Conservation (phyloP, 768 basidiomycete genomes). For the Tephrocybe sp. region DNA sequence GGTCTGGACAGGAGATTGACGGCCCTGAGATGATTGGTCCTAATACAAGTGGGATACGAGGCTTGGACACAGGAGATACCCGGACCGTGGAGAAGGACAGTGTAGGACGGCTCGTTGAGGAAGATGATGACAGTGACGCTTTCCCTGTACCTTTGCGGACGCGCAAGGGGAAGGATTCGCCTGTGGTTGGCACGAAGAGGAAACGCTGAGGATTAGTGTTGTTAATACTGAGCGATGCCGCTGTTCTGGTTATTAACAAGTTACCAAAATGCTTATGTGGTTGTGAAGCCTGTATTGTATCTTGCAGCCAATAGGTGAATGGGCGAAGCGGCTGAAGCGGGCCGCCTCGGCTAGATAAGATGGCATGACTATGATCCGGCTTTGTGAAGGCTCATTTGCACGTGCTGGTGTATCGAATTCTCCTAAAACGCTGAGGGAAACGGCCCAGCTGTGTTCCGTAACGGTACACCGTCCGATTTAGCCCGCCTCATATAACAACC, state of each 20-base stretch:
- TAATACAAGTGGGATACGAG: constrained; percentile 63
- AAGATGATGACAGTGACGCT: constrained; percentile 72
- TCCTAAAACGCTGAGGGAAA: constrained; percentile 13
- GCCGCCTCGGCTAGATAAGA: constrained; percentile 16
- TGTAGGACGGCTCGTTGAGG: constrained; percentile 33
- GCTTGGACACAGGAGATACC: constrained; percentile 30
- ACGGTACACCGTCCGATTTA: constrained; percentile 23
- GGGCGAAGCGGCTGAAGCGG: constrained; percentile 3
- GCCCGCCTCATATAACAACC: constrained; percentile 10
- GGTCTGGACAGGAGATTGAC: constrained; percentile 52
- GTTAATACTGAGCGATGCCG: neutral
- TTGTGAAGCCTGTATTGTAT: no score
- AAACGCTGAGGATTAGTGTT: constrained; percentile 49
- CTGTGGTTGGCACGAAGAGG: constrained; percentile 56
- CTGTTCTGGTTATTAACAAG: neutral
- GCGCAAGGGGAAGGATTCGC: constrained; percentile 59
- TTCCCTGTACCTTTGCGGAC: constrained; percentile 73
- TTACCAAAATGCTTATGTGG: no score
- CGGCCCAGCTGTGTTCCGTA: constrained; percentile 17
- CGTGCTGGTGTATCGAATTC: constrained; percentile 20
- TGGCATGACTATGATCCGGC: constrained; percentile 24
- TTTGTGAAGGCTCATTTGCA: constrained; percentile 13
- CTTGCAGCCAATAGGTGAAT: no score
- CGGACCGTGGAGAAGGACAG: constrained; percentile 25
- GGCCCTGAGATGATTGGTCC: constrained; percentile 52